Evolutionary conservation across 2,329 filamentous ascomycete species (phyloP), one percentile per base, ranked within the genome.

Genomic region (Neofusicoccum parvum): DNA sequence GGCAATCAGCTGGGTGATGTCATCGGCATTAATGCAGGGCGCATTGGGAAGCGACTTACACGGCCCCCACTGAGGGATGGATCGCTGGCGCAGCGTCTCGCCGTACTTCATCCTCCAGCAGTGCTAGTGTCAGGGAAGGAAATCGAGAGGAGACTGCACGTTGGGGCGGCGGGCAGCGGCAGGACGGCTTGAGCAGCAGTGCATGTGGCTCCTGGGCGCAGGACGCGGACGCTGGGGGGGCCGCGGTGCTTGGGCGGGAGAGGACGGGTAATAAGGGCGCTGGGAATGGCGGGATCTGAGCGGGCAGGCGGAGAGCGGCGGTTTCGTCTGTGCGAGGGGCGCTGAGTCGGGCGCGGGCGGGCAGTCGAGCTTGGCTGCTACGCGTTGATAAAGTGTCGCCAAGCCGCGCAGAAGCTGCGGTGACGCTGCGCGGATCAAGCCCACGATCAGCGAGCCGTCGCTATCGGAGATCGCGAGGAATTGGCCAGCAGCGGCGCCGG

Each of bases 21-120:
- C 59, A 65, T 43, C 46, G 66, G 36, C 32, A 14, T 11, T 27
- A 7, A 17, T 27, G 46, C 46, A 50, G 12, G 23, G 14, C 15
- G 27, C 48, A 20, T 3, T 20, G 6, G 27, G 20, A 39, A 41
- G 49, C 27, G 50, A 77, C 81, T 73, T 81, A 92, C 89, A 90
- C 69, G 92, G 84, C 72, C 86, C 90, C 91, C 91, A 95, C 86
- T 90, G 88, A 69, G 91, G 91, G 73, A 93, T 91, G 53, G 91
- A 94, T 76, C 91, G 86, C 78, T 87, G 85, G 75, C 89, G 87
- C 68, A 95, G 84, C 67, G 87, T 89, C 69, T 91, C 84, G 68
- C 90, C 90, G 85, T 90, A 92, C 83, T 92, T 92, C 90, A 92
- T 92, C 68, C 69, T 60, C 46, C 64, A 60, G 37, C 53, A 41